Evolutionary conservation across 257 asterid species (phyloP).

Genomic region (Salvia miltiorrhiza): DNA sequence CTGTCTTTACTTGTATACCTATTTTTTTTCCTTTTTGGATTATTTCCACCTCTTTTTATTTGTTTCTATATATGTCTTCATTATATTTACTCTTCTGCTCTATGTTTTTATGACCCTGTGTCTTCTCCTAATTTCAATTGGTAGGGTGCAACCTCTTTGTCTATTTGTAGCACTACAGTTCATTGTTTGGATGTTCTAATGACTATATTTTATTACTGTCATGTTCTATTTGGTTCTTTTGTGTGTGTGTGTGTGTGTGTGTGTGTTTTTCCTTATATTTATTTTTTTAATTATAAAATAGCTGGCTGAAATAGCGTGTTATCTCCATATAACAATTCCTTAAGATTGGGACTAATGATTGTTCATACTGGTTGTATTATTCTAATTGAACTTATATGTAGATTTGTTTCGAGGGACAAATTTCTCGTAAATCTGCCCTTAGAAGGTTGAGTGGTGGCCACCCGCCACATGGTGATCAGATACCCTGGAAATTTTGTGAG

Average conservation of each 20-base stretch:
- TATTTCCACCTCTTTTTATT: neutral
- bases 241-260: no score
- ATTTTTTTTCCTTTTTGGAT: neutral
- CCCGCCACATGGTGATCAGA: conserved; percentile 85
- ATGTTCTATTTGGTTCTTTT: neutral
- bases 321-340: no score
- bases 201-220: no score
- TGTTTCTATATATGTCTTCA: neutral
- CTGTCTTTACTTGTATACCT: neutral
- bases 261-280: no score
- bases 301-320: no score
- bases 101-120: neutral
- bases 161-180: neutral
- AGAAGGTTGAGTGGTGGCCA: conserved; percentile 67
- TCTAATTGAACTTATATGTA: conserved; percentile 30
- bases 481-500: conserved; percentile 93
- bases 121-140: neutral
- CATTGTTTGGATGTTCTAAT: no score
- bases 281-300: no score
- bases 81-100: neutral
- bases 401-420: conserved; percentile 89
- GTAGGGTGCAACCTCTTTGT: neutral
- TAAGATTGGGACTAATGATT: neutral
- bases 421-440: conserved; percentile 70
- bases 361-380: neutral